A percentile compares a stretch with the other conserved stretches of the same genome.
Conservation (phyloP, 331 rosid species). For the Malus hybrid region DNA sequence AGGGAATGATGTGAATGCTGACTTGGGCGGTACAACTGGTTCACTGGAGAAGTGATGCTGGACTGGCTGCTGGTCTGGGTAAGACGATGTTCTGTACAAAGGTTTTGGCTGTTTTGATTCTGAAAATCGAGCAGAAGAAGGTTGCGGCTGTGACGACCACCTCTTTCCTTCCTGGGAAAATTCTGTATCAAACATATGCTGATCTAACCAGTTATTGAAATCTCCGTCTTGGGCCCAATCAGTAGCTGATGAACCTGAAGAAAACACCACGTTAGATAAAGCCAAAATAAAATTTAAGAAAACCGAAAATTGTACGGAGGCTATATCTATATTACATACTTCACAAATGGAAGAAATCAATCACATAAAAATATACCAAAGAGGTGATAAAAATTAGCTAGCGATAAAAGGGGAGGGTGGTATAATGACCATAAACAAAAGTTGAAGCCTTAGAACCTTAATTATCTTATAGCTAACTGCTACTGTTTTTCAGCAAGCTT, state of each 20-base stretch:
- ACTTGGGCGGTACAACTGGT: constrained; percentile 45
- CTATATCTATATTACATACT: not conserved
- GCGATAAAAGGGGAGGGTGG: not conserved
- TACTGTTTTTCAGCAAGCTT: not conserved
- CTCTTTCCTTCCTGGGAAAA: constrained; percentile 41
- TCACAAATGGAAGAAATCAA: not conserved
- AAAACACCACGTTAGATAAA: not conserved
- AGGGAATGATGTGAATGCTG: constrained; percentile 58
- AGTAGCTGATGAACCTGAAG: constrained; percentile 43
- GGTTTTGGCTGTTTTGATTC: constrained; percentile 33
- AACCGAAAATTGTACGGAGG: not conserved
- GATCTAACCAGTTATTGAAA: constrained; percentile 46
- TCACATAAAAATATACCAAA: not conserved
- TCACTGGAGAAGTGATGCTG: constrained; percentile 50
- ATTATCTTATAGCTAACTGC: not conserved
- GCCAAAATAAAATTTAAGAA: not conserved
- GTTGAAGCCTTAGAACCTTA: not conserved
- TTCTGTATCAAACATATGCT: constrained; percentile 38
- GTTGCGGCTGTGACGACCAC: constrained; percentile 62
- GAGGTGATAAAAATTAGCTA: not conserved
- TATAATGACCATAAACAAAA: not conserved
- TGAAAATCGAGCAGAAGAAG: constrained; percentile 21
- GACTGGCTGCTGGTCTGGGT: constrained; percentile 47
- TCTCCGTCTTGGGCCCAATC: constrained; percentile 47
- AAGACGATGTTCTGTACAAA: constrained; percentile 46